These are phyloP conservation scores for Camellia oleifera DNA, from an alignment of 179 eudicot genomes.

Conservation along the genomic window DNA sequence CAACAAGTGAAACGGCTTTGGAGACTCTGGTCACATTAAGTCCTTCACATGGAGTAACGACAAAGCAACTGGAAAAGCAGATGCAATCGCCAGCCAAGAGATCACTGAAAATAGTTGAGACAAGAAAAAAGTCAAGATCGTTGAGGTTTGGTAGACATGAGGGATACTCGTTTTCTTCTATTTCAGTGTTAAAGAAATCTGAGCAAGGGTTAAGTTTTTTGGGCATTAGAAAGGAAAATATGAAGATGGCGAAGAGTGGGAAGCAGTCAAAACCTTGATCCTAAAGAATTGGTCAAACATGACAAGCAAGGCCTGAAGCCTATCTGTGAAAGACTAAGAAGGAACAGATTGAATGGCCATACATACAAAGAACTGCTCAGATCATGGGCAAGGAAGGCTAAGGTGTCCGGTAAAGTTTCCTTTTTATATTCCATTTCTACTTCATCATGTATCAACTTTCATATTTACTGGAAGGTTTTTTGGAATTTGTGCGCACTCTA, in stretches of 20 bases:
- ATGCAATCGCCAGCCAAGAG: neutral
- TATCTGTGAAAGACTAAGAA: conserved; percentile 1
- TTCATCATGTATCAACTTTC: no score
- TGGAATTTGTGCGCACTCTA: neutral
- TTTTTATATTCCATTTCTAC: neutral
- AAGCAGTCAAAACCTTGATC: conserved; percentile 2
- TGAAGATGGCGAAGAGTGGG: neutral
- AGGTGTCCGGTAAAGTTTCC: conserved; percentile 15
- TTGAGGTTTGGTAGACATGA: neutral
- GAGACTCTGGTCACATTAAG: neutral
- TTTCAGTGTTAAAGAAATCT: neutral
- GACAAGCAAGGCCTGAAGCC: conserved; percentile 8
- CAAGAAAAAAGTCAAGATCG: neutral
- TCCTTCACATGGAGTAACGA: neutral
- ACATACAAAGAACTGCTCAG: conserved; percentile 25
- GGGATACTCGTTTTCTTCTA: neutral
- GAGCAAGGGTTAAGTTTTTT: neutral
- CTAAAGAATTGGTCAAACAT: neutral
- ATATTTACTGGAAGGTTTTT: neutral
- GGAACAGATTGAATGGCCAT: conserved; percentile 34
- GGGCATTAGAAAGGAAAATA: neutral
- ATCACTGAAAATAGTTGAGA: neutral
- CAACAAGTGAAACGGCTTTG: neutral
- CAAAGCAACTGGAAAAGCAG: neutral
- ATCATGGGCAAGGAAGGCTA: conserved; percentile 17